These are phyloP conservation scores for Pseudogymnoascus sp. DNA, from an alignment of 2,329 filamentous ascomycete genomes.

Conservation along the genomic window DNA sequence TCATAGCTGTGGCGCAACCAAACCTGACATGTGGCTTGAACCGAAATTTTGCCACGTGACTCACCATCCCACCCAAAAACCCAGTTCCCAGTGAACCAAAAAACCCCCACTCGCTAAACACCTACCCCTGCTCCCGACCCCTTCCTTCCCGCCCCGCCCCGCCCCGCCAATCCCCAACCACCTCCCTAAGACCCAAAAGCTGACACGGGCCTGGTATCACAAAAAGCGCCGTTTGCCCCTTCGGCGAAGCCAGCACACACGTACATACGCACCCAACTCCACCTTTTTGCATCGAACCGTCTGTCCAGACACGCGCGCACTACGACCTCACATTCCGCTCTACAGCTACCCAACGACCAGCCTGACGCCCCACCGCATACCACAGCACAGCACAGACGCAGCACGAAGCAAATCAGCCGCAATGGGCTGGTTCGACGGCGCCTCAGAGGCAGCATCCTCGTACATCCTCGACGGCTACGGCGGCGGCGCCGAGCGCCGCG, in stretches of 20 bases:
- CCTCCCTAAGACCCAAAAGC: neutral
- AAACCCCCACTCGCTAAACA: neutral
- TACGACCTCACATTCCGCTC: neutral
- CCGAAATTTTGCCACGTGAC: neutral
- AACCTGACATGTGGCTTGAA: neutral
- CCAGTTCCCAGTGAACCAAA: neutral
- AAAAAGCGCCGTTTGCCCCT: neutral
- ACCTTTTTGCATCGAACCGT: neutral
- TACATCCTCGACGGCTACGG: slow-evolving; percentile 21
- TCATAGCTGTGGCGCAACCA: neutral
- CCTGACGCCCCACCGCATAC: neutral
- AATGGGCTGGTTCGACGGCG: slow-evolving; percentile 40
- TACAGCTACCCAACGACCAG: neutral
- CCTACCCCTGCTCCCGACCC: neutral
- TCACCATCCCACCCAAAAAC: neutral
- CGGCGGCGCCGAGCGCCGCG: slow-evolving; percentile 18
- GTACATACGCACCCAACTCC: neutral
- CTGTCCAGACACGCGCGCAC: neutral
- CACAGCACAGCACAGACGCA: neutral
- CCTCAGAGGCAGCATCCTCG: slow-evolving; percentile 24
- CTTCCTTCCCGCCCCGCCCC: neutral
- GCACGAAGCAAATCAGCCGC: slow-evolving; percentile 7
- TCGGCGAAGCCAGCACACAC: neutral
- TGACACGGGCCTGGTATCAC: neutral
- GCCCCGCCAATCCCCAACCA: neutral